phyloP scores from a whole-genome alignment of 495 filamentous ascomycete genomes.

The Parathielavia hyrcaniae region DNA sequence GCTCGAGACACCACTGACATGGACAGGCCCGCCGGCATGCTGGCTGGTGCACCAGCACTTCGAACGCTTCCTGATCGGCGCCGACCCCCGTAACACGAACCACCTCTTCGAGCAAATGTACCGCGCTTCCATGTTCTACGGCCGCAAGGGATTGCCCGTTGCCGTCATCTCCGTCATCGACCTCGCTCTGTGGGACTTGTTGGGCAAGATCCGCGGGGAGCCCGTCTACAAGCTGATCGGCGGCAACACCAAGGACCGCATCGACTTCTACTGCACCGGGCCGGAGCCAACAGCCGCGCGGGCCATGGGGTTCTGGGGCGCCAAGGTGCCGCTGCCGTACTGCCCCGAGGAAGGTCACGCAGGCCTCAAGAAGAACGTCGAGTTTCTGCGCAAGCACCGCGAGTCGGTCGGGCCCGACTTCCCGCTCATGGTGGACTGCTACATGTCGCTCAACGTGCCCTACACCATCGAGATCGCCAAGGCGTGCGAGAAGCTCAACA shows the following conservation, averaged over 20 bases:
- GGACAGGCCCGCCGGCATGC: conserved; percentile 68
- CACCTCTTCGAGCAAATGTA: conserved; percentile 94
- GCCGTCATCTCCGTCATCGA: conserved; percentile 93
- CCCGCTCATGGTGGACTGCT: conserved; percentile 91
- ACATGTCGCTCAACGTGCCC: conserved; percentile 86
- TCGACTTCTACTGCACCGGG: conserved; percentile 92
- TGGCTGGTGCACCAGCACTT: conserved; percentile 91
- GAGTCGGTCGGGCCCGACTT: conserved; percentile 82
- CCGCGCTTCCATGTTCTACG: conserved; percentile 90
- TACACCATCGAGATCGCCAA: conserved; percentile 89
- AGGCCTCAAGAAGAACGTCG: conserved; percentile 79
- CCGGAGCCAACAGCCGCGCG: conserved; percentile 74
- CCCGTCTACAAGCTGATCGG: conserved; percentile 94
- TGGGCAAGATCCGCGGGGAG: conserved; percentile 83
- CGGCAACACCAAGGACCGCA: conserved; percentile 67
- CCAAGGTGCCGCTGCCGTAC: conserved; percentile 82
- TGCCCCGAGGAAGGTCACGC: conserved; percentile 78
- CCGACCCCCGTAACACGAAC: conserved; percentile 83
- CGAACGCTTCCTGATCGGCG: conserved; percentile 79
- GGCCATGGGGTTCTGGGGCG: conserved; percentile 77
- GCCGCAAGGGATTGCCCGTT: conserved; percentile 80
- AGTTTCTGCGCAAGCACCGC: conserved; percentile 77
- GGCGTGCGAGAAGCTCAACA: conserved; percentile 70
- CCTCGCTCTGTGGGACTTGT: conserved; percentile 82
- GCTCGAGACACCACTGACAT: background rate